phyloP scores from a whole-genome alignment of 129 eudicot species.

The Flaveria ramosissima region DNA sequence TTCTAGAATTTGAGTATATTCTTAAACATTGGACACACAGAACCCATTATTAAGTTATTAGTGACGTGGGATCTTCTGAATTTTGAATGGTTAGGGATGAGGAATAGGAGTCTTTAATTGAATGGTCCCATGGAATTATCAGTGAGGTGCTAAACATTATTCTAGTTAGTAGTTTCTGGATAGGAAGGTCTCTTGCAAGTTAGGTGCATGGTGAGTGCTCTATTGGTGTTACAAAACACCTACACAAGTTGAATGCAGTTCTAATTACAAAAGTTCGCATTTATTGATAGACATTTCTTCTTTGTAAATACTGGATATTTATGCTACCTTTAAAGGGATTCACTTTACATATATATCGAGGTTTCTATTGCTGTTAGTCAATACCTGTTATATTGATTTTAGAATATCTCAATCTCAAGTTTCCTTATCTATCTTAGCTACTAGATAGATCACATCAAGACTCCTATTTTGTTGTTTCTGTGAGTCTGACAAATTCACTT shows the following conservation, averaged over 20 bases:
- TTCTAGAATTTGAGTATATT: neutral
- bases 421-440: neutral
- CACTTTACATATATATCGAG: neutral
- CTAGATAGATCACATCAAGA: neutral
- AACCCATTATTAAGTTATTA: neutral
- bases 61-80: slow-evolving; percentile 17
- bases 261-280: neutral
- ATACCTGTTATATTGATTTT: neutral
- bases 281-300: neutral
- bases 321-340: neutral
- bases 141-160: neutral
- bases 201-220: neutral
- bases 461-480: neutral
- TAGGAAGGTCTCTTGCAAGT: neutral
- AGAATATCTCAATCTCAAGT: neutral
- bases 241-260: neutral
- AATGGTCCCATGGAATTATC: neutral
- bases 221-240: neutral
- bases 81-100: slow-evolving; percentile 8
- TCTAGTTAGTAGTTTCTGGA: neutral
- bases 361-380: neutral
- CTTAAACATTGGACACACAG: neutral
- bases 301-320: neutral
- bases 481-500: neutral
- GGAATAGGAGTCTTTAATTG: neutral